Base-by-base conservation (phyloP, 2,329 filamentous ascomycete genomes). In the Aureobasidium sp. region DNA sequence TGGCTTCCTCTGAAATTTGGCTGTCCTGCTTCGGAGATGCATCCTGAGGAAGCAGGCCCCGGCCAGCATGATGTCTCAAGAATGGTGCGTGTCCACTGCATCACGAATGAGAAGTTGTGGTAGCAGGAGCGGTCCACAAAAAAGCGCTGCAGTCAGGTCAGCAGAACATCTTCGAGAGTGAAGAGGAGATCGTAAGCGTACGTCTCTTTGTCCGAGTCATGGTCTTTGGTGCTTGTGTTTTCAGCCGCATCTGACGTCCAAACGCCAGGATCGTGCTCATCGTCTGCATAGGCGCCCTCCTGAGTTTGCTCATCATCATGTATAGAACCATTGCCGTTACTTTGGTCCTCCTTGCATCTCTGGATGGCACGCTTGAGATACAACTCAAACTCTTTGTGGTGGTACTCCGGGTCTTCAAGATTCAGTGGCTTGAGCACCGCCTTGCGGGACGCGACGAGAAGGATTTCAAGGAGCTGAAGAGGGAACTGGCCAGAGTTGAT, bases 341-440 rank as follows among this genome's bases (percentile, higher is more conserved):
- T 23, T 15, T 39, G 17, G 15, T 37, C 32, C 23, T 48, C 32
- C 13, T 48, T 58, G 32, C 15, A 48, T 23, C 17, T 37, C 7
- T 32, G 20, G 17, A 58, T 48, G 39, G 57, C 57, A 15, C 57
- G 48, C 26, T 50, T 60, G 23, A 60, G 36, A 17, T 42, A 42
- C 9, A 51, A 17, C 27, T 60, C 57, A 51, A 60, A 60, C 17
- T 60, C 57, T 26, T 51, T 50, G 26, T 51, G 44, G 13, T 42
- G 9, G 36, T 50, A 60, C 12, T 60, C 57, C 13, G 46, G 57
- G 1, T 60, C 36, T 2, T 34, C 17, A 2, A 1, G 8, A 15
- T 32, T n/a, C 46, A 51, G 17, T 0, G 57, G 34, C 57, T 60
- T 60, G 8, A 60, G 26, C 15, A 60, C 57, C 34, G 57, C 57